phyloP scores from a whole-genome alignment of 441 rosid species.

The Pelargonium exstipulatum region DNA sequence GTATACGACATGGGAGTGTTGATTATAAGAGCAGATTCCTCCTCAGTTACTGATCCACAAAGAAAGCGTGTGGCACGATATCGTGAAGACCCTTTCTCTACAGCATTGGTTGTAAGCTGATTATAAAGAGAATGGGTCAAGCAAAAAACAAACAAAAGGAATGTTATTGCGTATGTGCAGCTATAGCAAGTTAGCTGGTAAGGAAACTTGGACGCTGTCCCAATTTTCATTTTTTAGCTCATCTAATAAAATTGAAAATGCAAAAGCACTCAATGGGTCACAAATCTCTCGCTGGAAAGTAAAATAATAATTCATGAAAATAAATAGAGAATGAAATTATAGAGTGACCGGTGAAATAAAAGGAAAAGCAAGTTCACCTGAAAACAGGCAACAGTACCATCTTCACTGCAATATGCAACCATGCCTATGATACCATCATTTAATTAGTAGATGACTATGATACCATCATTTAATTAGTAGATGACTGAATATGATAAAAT shows the following conservation, averaged over 20 bases:
- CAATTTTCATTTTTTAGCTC: neutral
- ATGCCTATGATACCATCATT: constrained; percentile 42
- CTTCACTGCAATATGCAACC: constrained; percentile 82
- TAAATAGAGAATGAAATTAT: neutral
- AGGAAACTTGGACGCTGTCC: too few relatives aligned
- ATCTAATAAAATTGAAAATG: neutral
- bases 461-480: constrained; percentile 15
- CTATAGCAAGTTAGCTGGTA: too few relatives aligned
- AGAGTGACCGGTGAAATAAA: neutral
- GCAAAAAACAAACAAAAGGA: too few relatives aligned
- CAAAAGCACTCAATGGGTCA: neutral
- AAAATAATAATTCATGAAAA: neutral
- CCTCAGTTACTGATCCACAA: constrained; percentile 55
- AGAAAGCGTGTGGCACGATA: constrained; percentile 61
- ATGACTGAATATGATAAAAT: neutral
- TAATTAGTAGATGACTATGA: constrained; percentile 13
- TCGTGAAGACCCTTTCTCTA: constrained; percentile 60
- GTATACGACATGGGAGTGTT: constrained; percentile 36
- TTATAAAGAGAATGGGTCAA: constrained; percentile 14
- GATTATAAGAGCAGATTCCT: constrained; percentile 39
- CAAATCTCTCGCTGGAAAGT: neutral
- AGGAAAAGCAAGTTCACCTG: constrained; percentile 43
- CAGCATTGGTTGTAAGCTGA: constrained; percentile 59
- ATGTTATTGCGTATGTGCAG: too few relatives aligned
- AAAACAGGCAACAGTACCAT: constrained; percentile 61